Evolutionary conservation across 2,329 filamentous ascomycete genomes (phyloP), one percentile per base, ranked within the genome.

Genomic region (Stachybotrys elegans): DNA sequence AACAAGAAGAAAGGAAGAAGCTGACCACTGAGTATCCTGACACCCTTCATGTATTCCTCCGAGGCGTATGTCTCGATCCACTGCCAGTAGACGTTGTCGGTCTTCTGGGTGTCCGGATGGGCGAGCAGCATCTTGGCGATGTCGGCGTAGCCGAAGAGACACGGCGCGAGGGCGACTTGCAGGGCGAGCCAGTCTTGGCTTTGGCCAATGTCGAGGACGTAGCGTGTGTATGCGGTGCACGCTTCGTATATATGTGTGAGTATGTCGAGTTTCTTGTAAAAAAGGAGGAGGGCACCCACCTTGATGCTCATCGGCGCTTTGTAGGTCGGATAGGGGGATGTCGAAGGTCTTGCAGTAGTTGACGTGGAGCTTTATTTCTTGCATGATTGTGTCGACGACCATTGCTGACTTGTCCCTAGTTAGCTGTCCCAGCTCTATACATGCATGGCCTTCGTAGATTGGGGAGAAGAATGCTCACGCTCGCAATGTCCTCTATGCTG

Each of bases 51-150:
- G 53, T 95, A 96, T 60, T 93, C 87, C 1, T 88, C 83, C 3
- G 83, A 86, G 14, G 86, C 79, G 59, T 96, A 97, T 57, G 88
- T 94, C 59, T 91, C 75, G 52, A 97, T 88, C 92, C 92, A 97
- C 37, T 82, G 78, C 84, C 86, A 93, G 68, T 95, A 97, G 16
- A 68, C 73, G 60, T 92, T 94, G 0, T 72, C 79, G 12, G 84
- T 72, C 31, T 74, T 73, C 48, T 71, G 71, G 27, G 81, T 85
- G n/a, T 69, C 71, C 40, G 75, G 67, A 48, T 86, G 82, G 13
- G 71, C 71, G 54, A 82, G 74, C 4, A 95, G 72, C 55, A 88
- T 78, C 55, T 76, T 75, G 6, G 88, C 92, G 47, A 94, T 87
- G 44, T 80, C 79, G 9, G 84, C 84, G 61, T 97, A 96, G 34